phyloP scores from a whole-genome alignment of 345 rosid genomes.

The Lepidium didymum region DNA sequence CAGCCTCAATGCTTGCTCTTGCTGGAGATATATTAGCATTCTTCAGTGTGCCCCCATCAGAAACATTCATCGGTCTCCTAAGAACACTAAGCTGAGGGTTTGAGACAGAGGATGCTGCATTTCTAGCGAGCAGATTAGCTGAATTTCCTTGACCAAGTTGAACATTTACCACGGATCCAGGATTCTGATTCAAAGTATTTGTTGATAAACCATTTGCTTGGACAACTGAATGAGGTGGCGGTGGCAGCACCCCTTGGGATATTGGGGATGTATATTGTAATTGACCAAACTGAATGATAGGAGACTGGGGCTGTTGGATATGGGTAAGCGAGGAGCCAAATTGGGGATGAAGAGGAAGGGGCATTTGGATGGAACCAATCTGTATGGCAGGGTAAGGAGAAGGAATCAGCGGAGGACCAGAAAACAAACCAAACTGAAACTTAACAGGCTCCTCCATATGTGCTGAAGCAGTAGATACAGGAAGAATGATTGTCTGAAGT shows the following conservation, averaged over 20 bases:
- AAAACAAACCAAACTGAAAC: slow-evolving; percentile 92
- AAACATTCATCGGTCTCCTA: slow-evolving; percentile 37
- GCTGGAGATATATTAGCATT: slow-evolving; percentile 33
- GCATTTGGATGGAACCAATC: slow-evolving; percentile 99
- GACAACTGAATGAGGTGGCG: slow-evolving; percentile 53
- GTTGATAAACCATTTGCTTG: slow-evolving; percentile 41
- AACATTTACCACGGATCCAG: slow-evolving; percentile 35
- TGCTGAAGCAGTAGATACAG: slow-evolving; percentile 32
- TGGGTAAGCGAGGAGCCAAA: slow-evolving; percentile 53
- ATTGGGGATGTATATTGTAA: slow-evolving; percentile 67
- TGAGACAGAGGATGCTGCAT: slow-evolving; percentile 30
- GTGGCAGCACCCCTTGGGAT: slow-evolving; percentile 66
- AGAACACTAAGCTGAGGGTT: slow-evolving; percentile 43
- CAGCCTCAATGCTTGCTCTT: slow-evolving; percentile 29
- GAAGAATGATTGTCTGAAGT: slow-evolving; percentile 39
- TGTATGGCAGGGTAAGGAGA: slow-evolving; percentile 97
- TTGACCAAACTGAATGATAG: slow-evolving; percentile 92
- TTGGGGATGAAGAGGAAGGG: slow-evolving; percentile 87
- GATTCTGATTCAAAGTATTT: slow-evolving; percentile 46
- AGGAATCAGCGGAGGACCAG: slow-evolving; percentile 87
- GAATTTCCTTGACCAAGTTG: slow-evolving; percentile 41
- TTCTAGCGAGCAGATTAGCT: slow-evolving; percentile 28
- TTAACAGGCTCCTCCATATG: slow-evolving; percentile 67
- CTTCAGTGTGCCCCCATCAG: slow-evolving; percentile 35
- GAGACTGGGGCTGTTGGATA: slow-evolving; percentile 62